Percentiles rank a stretch among this genome's conserved stretches.
Evolutionary conservation across 2,329 filamentous ascomycete species (phyloP).

Genomic region (Westerdykella aurantiaca): DNA sequence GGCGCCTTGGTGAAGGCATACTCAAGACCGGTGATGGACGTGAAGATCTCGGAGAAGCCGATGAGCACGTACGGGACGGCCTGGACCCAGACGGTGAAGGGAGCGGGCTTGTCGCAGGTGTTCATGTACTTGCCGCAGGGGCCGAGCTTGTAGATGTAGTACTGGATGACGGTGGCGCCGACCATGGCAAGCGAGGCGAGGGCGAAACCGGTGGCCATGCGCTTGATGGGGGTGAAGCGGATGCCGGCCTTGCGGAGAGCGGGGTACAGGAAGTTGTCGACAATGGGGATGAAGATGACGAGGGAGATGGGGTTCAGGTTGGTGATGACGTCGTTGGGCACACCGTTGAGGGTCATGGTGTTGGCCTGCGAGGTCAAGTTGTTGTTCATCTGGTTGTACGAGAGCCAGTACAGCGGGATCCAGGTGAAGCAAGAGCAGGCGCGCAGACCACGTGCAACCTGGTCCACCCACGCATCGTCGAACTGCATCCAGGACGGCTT

Average conservation of each 20-base stretch:
- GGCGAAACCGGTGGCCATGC: constrained; percentile 49
- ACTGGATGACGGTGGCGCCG: constrained; percentile 46
- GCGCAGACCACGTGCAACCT: constrained; percentile 36
- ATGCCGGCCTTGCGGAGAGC: constrained; percentile 43
- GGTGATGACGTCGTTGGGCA: constrained; percentile 53
- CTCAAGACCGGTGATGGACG: constrained; percentile 59
- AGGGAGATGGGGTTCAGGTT: constrained; percentile 51
- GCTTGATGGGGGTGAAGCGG: constrained; percentile 50
- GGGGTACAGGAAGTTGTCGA: constrained; percentile 51
- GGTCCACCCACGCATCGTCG: constrained; percentile 74
- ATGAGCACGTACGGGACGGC: constrained; percentile 48
- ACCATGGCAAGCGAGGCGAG: constrained; percentile 47
- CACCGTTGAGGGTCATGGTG: constrained; percentile 48
- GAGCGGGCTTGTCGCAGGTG: constrained; percentile 47
- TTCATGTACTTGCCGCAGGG: constrained; percentile 56
- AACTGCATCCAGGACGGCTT: constrained; percentile 73
- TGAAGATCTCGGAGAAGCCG: constrained; percentile 54
- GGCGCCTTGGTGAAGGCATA: constrained; percentile 75
- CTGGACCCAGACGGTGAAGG: constrained; percentile 60
- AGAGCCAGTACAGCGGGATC: constrained; percentile 40
- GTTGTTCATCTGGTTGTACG: constrained; percentile 52
- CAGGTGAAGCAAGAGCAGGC: constrained; percentile 51
- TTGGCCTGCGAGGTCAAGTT: constrained; percentile 53
- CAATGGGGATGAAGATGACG: constrained; percentile 51
- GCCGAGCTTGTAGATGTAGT: constrained; percentile 59